These are phyloP conservation scores for Capronia epimyces DNA, from an alignment of 2,329 filamentous ascomycete species.

Conservation along the genomic window DNA sequence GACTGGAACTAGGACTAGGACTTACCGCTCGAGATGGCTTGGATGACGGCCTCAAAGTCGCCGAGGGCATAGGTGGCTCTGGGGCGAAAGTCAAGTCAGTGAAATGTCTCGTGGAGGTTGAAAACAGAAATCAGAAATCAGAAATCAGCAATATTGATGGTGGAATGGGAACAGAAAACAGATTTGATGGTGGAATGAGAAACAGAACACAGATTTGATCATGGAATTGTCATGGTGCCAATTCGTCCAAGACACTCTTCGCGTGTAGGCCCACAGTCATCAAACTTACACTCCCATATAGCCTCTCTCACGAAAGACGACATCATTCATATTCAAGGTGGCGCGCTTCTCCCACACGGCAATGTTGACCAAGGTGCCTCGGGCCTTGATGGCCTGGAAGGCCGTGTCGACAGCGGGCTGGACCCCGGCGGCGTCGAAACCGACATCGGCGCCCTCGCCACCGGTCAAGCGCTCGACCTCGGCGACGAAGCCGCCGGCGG, in stretches of 20 bases:
- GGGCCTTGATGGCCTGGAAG: conserved; percentile 45
- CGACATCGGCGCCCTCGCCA: conserved; percentile 46
- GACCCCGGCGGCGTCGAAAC: conserved; percentile 51
- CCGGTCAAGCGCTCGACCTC: conserved; percentile 33
- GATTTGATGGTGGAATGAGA: no score
- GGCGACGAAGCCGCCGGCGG: conserved; percentile 46
- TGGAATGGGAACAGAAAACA: not conserved
- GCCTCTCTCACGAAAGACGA: conserved; percentile 50
- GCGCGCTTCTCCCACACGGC: conserved; percentile 53
- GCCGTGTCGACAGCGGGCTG: conserved; percentile 48
- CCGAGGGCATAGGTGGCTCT: conserved; percentile 47
- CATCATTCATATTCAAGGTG: conserved; percentile 46
- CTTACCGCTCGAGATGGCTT: conserved; percentile 37
- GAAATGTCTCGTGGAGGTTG: no score
- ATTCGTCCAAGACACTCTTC: no score
- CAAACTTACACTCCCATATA: conserved; percentile 44
- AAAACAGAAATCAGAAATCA: no score
- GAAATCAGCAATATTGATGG: no score
- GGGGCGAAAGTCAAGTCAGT: not conserved
- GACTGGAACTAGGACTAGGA: no score
- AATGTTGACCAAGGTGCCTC: conserved; percentile 52
- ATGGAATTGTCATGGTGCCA: no score
- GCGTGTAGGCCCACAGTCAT: no score
- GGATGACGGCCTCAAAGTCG: conserved; percentile 47
- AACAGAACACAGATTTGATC: not conserved